Percentiles rank a stretch among this genome's conserved stretches.
phyloP scores from a whole-genome alignment of 1,139 yeast genomes.

The Wickerhamiella infanticola region DNA sequence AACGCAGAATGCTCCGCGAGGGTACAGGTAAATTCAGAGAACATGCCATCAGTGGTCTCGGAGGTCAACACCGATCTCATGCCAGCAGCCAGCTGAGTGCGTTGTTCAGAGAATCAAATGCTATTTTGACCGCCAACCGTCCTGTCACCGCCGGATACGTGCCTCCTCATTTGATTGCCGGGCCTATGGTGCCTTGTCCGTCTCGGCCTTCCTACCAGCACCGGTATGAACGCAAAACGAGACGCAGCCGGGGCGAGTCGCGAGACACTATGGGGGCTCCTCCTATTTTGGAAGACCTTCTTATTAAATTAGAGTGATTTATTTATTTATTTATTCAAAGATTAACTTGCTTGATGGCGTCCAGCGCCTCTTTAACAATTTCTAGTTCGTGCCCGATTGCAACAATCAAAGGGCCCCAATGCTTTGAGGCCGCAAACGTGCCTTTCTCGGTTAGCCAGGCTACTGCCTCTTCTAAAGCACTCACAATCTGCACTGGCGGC shows the following conservation, averaged over 20 bases:
- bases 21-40: not conserved
- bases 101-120: constrained; percentile 13
- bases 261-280: constrained; percentile 17
- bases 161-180: constrained; percentile 12
- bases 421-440: constrained; percentile 12
- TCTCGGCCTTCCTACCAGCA: constrained; percentile 9
- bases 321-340: not conserved
- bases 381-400: constrained; percentile 22
- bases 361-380: constrained; percentile 17
- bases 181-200: constrained; percentile 13
- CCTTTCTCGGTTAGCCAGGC: constrained; percentile 8
- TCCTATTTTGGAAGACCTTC: constrained; percentile 15
- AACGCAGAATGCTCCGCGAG: constrained; percentile 33
- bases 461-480: constrained; percentile 7
- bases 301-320: not conserved
- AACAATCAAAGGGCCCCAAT: constrained; percentile 18
- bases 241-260: not conserved
- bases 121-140: constrained; percentile 8
- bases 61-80: not conserved
- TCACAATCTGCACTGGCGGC: not conserved
- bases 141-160: constrained; percentile 4
- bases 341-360: constrained; percentile 8
- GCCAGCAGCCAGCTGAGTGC: constrained; percentile 8
- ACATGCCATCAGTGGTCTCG: not conserved
- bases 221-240: constrained; percentile 4